phyloP scores from a whole-genome alignment of 305 asterid genomes.

The Fraxinus sp. region DNA sequence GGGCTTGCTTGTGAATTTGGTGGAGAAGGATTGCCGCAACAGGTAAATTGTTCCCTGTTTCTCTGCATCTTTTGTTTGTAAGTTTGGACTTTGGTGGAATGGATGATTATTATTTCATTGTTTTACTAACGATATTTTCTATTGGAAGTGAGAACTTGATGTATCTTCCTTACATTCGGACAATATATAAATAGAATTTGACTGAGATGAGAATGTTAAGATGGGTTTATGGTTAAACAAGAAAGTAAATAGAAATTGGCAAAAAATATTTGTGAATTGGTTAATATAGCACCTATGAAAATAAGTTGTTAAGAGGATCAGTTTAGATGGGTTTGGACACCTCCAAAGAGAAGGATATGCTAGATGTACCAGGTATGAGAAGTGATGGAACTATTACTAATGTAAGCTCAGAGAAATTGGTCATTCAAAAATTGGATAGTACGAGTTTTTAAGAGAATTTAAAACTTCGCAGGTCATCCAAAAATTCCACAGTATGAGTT shows the following conservation, averaged over 20 bases:
- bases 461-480: not conserved
- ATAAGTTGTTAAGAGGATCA: not conserved
- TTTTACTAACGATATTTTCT: not conserved
- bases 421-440: not conserved
- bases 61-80: not conserved
- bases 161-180: not conserved
- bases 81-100: not conserved
- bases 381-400: not conserved
- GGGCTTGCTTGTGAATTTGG: conserved; percentile 96
- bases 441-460: not conserved
- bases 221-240: not conserved
- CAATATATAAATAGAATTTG: not conserved
- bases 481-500: not conserved
- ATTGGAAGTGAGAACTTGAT: not conserved
- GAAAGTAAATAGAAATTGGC: not conserved
- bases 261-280: not conserved
- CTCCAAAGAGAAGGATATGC: not conserved
- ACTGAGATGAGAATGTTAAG: not conserved
- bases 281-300: not conserved
- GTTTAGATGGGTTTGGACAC: not conserved
- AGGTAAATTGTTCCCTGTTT: conserved; percentile 42
- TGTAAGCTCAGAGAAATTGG: not conserved
- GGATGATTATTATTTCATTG: not conserved
- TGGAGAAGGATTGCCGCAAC: conserved; percentile 79
- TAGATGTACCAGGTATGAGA: not conserved